Conservation (phyloP, 2,329 filamentous ascomycete genomes). For the Ophiostoma triangulosporum region DNA sequence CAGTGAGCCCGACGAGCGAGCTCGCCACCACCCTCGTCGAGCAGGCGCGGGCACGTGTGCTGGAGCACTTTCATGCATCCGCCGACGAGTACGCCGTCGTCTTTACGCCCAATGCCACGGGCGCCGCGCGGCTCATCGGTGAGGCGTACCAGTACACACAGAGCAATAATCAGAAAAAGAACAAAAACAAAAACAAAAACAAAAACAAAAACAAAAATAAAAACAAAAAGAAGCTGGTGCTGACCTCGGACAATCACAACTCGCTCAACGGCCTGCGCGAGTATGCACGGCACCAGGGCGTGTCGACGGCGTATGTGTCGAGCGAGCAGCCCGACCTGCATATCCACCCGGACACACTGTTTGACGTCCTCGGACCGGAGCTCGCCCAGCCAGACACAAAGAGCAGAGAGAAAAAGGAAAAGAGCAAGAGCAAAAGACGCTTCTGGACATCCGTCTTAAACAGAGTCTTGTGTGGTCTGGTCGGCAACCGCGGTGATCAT, state of each 20-base stretch:
- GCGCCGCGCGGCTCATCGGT: slow-evolving; percentile 25
- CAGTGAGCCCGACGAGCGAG: slow-evolving; percentile 24
- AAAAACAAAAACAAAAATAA: neutral
- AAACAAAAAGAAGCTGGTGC: slow-evolving; percentile 16
- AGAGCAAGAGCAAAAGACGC: neutral
- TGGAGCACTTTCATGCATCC: slow-evolving; percentile 23
- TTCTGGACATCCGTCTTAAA: neutral
- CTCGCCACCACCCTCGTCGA: slow-evolving; percentile 23
- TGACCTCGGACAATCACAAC: slow-evolving; percentile 30
- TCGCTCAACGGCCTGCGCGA: slow-evolving; percentile 27
- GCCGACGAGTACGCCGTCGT: slow-evolving; percentile 26
- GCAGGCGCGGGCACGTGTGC: slow-evolving; percentile 19
- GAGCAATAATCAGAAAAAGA: neutral
- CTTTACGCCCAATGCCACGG: slow-evolving; percentile 28
- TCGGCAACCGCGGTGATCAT: neutral
- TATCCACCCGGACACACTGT: slow-evolving; percentile 17
- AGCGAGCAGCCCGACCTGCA: slow-evolving; percentile 18
- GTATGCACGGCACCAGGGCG: slow-evolving; percentile 19
- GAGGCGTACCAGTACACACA: slow-evolving; percentile 24
- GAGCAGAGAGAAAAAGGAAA: neutral
- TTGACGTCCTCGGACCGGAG: slow-evolving; percentile 15
- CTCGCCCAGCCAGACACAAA: neutral
- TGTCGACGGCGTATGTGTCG: slow-evolving; percentile 21
- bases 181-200: slow-evolving; percentile 1
- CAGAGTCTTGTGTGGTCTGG: slow-evolving; percentile 2